phyloP scores from a whole-genome alignment of 2,329 filamentous ascomycete species.

The Colletotrichum magnum region DNA sequence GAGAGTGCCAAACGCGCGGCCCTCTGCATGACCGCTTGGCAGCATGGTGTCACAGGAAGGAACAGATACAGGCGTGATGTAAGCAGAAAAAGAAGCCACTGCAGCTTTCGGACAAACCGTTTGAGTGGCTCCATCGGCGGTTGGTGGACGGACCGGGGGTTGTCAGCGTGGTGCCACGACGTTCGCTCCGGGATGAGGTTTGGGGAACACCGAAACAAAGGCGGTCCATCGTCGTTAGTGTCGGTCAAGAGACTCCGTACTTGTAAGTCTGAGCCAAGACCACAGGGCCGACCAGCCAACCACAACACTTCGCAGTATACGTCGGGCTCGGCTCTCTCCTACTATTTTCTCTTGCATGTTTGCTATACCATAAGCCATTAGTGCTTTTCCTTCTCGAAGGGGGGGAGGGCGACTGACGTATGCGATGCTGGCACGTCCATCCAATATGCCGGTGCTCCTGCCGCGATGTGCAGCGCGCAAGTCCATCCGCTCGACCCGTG shows the following conservation, averaged over 20 bases:
- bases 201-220: conserved; percentile 38
- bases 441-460: background rate
- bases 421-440: conserved; percentile 9
- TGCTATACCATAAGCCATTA: too few species aligned
- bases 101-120: conserved; percentile 14
- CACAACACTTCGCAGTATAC: conserved; percentile 9
- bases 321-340: conserved; percentile 28
- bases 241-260: conserved; percentile 16
- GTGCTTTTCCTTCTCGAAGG: background rate
- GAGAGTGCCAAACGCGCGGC: conserved; percentile 18
- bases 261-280: conserved; percentile 7
- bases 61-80: conserved; percentile 4
- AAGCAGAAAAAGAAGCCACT: conserved; percentile 8
- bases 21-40: conserved; percentile 31
- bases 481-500: background rate
- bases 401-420: conserved; percentile 4
- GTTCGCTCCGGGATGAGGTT: conserved; percentile 32
- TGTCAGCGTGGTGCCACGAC: conserved; percentile 12
- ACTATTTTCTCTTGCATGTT: too few species aligned
- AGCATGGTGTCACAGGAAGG: conserved; percentile 8
- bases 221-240: conserved; percentile 23
- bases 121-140: conserved; percentile 24
- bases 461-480: background rate
- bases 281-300: conserved; percentile 19
- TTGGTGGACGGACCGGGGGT: conserved; percentile 3